Conservation (phyloP, 192 early-diverging fungal species). For the Dispira simplex region DNA sequence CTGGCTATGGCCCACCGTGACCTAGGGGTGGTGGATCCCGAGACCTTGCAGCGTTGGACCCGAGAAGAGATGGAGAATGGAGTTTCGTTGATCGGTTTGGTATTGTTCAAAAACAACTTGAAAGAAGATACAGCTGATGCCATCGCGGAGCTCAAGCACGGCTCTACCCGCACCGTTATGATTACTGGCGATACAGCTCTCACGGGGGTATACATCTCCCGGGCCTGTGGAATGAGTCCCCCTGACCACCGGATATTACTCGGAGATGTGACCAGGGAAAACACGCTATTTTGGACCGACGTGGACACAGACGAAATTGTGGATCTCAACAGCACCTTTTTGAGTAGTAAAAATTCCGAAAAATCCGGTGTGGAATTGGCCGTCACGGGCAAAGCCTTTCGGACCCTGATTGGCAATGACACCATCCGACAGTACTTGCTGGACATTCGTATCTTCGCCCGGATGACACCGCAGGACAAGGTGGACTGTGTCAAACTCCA, state of each 20-base stretch:
- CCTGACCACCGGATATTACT: conserved; percentile 31
- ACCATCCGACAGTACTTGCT: conserved; percentile 36
- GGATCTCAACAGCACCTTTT: conserved; percentile 17
- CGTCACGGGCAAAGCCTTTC: conserved; percentile 53
- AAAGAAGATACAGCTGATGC: conserved; percentile 53
- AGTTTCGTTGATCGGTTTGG: conserved; percentile 35
- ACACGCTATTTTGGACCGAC: conserved; percentile 36
- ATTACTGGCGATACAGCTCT: conserved; percentile 69
- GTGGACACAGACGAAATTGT: conserved; percentile 31
- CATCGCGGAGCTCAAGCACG: conserved; percentile 44
- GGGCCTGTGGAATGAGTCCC: conserved; percentile 44
- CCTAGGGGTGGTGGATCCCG: conserved; percentile 32
- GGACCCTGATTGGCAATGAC: conserved; percentile 23
- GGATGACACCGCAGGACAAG: conserved; percentile 71
- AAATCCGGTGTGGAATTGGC: conserved; percentile 40
- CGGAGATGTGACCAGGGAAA: conserved; percentile 30
- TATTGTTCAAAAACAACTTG: conserved; percentile 63
- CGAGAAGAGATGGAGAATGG: conserved; percentile 47
- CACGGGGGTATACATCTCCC: conserved; percentile 57
- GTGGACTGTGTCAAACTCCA: conserved; percentile 52
- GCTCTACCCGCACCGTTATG: conserved; percentile 60
- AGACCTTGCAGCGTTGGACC: conserved; percentile 19
- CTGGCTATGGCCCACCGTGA: conserved; percentile 49
- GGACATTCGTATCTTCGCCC: conserved; percentile 57
- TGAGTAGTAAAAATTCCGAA: conserved; percentile 14